Base-by-base conservation (phyloP, 805 yeast species). In the Lachancea waltii region DNA sequence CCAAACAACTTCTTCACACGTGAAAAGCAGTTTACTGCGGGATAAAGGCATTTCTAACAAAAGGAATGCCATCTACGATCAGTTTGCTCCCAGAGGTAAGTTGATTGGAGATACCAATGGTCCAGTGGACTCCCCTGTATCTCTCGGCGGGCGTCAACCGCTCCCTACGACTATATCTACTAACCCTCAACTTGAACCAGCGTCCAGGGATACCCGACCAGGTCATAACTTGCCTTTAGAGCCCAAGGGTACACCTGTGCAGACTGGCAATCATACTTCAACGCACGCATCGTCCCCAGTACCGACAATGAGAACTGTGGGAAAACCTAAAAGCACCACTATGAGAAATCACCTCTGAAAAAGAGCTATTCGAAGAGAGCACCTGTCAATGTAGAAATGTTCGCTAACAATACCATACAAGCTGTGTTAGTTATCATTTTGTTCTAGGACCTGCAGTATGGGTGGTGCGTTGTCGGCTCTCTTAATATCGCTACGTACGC, bases 1-100 rank as follows among this genome's bases (percentile, higher is more conserved):
- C 55, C 90, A 81, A 32, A 68, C 71, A 1, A 77, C 73, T 41
- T 81, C 89, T 0, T 73, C 76, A 3, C 87, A 83, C 2, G 65
- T 82, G 7, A 59, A 61, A 15, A 45, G 46, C 3, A 47, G 48
- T 20, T 38, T 41, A 1, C 35, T 54, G 18, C 53, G 51, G 32
- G 58, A 54, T 23, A 55, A 49, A 31, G 56, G 53, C 2, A 34
- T 48, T 11, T 39, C 43, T 14, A 36, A 31, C 18, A 33, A 54
- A 3, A 48, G 58, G 37, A 52, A 46, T 10, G 30, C 49, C 5
- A 29, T 48, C 2, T 59, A 59, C 41, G 48, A 56, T 21, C 50
- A 49, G 32, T 59, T 52, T 41, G 62, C 64, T 2, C 51, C 64
- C 5, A 59, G 54, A 35, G 64, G 64, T 15, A 59, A 51, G 40